Percentiles rank a stretch among this genome's conserved stretches.
Evolutionary conservation across 2,329 filamentous ascomycete species (phyloP).

Genomic region (Apiospora phragmitis): DNA sequence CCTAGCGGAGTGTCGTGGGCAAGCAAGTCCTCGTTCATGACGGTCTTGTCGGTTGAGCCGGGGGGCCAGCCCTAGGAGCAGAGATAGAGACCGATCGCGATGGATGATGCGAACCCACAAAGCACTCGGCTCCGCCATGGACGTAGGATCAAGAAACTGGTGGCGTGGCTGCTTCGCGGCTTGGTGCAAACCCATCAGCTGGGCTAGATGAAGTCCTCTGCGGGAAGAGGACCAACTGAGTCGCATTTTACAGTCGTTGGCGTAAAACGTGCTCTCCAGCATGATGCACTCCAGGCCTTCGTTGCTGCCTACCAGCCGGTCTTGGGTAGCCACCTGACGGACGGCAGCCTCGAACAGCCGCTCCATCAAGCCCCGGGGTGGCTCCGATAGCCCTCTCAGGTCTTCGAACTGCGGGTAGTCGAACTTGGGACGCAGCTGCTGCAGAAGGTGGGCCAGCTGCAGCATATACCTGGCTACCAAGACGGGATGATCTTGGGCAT

Average conservation of each 20-base stretch:
- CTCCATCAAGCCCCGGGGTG: background rate
- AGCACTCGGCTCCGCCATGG: conserved; percentile 28
- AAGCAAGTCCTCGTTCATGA: background rate
- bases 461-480: background rate
- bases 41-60: conserved; percentile 21
- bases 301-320: background rate
- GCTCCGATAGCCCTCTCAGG: background rate
- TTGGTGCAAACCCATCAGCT: background rate
- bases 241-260: background rate
- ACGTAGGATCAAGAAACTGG: conserved; percentile 27
- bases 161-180: background rate
- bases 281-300: background rate
- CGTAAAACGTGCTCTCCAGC: background rate
- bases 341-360: background rate
- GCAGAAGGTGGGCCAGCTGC: background rate
- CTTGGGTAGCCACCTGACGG: background rate
- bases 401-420: background rate
- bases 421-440: background rate
- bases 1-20: background rate
- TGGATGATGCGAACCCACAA: conserved; percentile 45
- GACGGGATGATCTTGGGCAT: background rate
- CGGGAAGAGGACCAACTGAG: background rate
- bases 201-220: background rate
- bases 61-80: conserved; percentile 45
- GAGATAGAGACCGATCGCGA: conserved; percentile 43